Evolutionary conservation across 441 rosid genomes (phyloP).

Genomic region (Corymbia calophylla): DNA sequence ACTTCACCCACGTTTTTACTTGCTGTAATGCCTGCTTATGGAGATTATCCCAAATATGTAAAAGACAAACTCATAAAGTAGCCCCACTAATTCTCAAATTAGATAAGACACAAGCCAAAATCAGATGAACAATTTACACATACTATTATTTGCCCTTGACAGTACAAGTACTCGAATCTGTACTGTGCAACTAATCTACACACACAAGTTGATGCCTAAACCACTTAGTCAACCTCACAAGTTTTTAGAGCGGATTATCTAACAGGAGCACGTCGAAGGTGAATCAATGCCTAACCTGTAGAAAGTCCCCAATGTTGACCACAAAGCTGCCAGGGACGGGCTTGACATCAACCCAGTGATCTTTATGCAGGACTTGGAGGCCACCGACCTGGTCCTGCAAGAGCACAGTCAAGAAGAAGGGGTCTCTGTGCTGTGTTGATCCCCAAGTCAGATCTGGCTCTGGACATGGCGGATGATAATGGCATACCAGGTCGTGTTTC

Average conservation of each 20-base stretch:
- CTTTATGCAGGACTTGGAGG: conserved; percentile 35
- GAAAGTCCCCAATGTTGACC: conserved; percentile 26
- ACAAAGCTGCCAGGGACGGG: conserved; percentile 23
- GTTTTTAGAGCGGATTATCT: not conserved
- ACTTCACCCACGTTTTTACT: not conserved
- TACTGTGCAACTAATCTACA: not conserved
- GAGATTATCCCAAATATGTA: not conserved
- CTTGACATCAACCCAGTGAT: conserved; percentile 41
- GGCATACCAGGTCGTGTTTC: conserved; percentile 16
- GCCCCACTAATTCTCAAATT: not conserved
- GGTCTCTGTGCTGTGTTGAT: conserved; percentile 37
- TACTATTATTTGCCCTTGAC: not conserved
- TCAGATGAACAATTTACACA: not conserved
- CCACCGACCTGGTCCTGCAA: conserved; percentile 48
- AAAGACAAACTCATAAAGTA: not conserved
- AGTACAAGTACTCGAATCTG: not conserved
- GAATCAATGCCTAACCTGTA: conserved; percentile 10
- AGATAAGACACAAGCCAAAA: not conserved
- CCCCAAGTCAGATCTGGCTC: conserved; percentile 38
- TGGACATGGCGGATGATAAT: conserved; percentile 45
- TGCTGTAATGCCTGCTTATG: not conserved
- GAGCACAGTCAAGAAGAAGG: conserved; percentile 37
- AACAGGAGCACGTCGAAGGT: too few species aligned
- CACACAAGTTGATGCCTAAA: not conserved
- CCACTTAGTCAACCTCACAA: not conserved